These are phyloP conservation scores for Vitis labrusca DNA, from an alignment of 164 flowering plant species.

Conservation along the genomic window DNA sequence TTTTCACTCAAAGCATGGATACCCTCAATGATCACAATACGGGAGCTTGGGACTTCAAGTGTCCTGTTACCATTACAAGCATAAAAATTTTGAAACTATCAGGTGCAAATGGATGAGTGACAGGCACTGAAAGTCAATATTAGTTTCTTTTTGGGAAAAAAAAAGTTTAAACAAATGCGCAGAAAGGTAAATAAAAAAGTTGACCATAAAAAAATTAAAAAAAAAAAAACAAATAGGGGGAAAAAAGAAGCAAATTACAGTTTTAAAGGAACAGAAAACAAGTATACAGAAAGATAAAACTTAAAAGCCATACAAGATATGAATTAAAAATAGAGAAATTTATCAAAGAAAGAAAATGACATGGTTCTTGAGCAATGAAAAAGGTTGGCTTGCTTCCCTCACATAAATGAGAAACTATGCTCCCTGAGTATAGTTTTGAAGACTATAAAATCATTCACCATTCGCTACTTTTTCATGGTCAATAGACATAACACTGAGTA, in stretches of 20 bases:
- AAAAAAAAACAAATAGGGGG: background rate
- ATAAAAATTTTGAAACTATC: background rate
- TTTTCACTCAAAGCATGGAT: slow-evolving; percentile 94
- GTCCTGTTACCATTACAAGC: slow-evolving; percentile 46
- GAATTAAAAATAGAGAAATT: background rate
- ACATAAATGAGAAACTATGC: background rate
- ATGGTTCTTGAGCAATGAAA: background rate
- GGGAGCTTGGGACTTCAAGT: slow-evolving; percentile 84
- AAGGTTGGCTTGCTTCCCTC: background rate
- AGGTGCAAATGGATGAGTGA: background rate
- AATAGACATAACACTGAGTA: background rate
- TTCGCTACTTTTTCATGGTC: background rate
- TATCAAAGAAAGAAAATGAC: background rate
- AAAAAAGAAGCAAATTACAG: background rate
- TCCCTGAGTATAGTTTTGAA: background rate
- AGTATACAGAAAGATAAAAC: background rate
- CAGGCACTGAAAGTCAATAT: background rate
- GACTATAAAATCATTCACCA: background rate
- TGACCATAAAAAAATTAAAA: too few species aligned
- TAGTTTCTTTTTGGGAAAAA: too few species aligned
- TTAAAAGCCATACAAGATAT: background rate
- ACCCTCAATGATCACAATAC: slow-evolving; percentile 90
- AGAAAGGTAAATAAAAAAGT: background rate
- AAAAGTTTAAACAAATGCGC: background rate
- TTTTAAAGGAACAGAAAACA: background rate